Conservation (phyloP, 768 basidiomycete species). For the Kwoniella pini region DNA sequence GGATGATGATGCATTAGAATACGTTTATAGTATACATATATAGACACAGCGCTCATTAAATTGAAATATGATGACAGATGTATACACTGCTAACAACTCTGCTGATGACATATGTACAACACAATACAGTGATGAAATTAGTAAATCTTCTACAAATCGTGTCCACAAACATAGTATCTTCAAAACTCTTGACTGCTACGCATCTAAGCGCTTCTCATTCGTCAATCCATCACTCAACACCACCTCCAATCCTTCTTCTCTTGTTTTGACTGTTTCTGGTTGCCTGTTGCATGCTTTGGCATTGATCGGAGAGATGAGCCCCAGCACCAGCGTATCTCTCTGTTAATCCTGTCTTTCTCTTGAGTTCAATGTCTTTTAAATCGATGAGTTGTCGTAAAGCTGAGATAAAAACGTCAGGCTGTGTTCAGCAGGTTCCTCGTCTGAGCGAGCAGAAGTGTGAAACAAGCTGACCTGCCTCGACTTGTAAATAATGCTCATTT, state of each 20-base stretch:
- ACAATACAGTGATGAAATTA: no score
- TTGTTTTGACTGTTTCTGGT: conserved; percentile 2
- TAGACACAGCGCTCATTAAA: no score
- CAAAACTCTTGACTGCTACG: no score
- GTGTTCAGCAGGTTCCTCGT: no score
- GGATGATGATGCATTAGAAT: neutral
- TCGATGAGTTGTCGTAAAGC: neutral
- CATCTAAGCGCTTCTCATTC: no score
- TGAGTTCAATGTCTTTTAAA: conserved; percentile 12
- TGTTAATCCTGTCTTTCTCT: conserved; percentile 10
- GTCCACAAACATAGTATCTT: no score
- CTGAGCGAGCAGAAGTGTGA: no score
- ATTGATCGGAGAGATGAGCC: conserved; percentile 6
- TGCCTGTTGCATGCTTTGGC: neutral
- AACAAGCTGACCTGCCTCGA: neutral
- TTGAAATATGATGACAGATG: no score
- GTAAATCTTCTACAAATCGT: no score
- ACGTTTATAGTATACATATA: neutral
- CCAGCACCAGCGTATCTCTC: conserved; percentile 15
- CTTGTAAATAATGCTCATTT: neutral
- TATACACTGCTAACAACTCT: no score
- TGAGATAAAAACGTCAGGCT: neutral
- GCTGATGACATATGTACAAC: no score
- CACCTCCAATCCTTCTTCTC: neutral
- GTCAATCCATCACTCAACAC: neutral